Base-by-base conservation (phyloP, 768 basidiomycete species). In the Suillus occidentalis region DNA sequence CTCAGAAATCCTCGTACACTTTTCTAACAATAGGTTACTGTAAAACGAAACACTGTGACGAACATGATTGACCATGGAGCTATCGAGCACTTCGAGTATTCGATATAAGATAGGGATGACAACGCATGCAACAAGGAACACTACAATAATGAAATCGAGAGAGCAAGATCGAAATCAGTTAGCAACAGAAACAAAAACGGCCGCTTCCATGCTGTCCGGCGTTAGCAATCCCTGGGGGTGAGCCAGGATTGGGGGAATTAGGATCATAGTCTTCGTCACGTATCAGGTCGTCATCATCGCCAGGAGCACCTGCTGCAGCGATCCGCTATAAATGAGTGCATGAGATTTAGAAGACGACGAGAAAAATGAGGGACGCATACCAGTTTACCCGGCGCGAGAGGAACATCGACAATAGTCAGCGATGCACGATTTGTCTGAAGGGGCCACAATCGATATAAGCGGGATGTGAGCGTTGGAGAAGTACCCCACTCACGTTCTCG, bases 131-230 rank as follows among this genome's bases (percentile, higher is more conserved):
- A 20, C 20, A 1, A 45, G 31, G 0, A 31, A 4, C 2, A 4
- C 31, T 45, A n/a, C 43, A 45, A 20, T 10, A n/a, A 45, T 3
- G 9, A 45, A 8, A 45, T n/a, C 12, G 2, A 5, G 45, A 6
- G 45, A 13, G 12, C 20, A 47, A 47, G n/a, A 13, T 49, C 12
- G 1, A 14, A 2, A 49, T 49, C 2, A 22, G 5, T 34, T 63
- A 73, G 20, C 67, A 72, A 5, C 45, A 47, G 45, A 47, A 22
- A 47, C 12, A 47, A 13, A 5, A 47, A 5, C n/a, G 10, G n/a
- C n/a, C n/a, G 2, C 45, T 22, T 13, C n/a, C 45, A 22, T 47
- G 45, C 3, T 47, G 45, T 22, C n/a, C 45, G 12, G 45, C 0
- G n/a, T n/a, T n/a, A 1, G 12, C 9, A 47, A n/a, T 47, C 10